phyloP scores from a whole-genome alignment of 2,329 filamentous ascomycete genomes.

The Aspergillus hiratsukae region DNA sequence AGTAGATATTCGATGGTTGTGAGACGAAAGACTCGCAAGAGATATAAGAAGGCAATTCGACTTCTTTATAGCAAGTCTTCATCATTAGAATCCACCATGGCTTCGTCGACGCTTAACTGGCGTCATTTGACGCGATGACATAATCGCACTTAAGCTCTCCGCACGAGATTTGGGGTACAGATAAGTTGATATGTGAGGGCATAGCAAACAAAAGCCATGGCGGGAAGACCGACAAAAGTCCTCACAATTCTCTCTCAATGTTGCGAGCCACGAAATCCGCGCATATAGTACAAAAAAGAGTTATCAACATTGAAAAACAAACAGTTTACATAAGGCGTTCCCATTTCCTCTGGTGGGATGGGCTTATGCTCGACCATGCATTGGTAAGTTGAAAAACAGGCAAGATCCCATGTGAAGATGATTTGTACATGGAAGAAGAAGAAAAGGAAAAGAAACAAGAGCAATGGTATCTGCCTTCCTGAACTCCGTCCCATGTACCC shows the following conservation, averaged over 20 bases:
- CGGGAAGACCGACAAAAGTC: not conserved
- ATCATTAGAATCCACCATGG: not conserved
- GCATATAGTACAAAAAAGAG: slow-evolving; percentile 19
- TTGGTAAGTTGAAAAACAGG: slow-evolving; percentile 9
- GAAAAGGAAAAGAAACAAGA: slow-evolving; percentile 9
- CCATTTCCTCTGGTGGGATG: slow-evolving; percentile 11
- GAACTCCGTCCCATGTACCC: slow-evolving; percentile 22
- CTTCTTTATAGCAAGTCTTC: not conserved
- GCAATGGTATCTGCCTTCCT: slow-evolving; percentile 28
- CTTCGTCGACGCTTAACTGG: not conserved
- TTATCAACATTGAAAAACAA: slow-evolving; percentile 10
- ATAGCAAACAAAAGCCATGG: not conserved
- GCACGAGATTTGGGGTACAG: not conserved
- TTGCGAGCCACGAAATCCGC: not conserved
- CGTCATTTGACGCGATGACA: slow-evolving; percentile 11
- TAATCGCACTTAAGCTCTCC: not conserved
- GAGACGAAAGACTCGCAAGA: too few species aligned
- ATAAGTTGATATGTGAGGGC: not conserved
- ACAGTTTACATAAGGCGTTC: slow-evolving; percentile 1
- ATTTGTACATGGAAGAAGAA: not conserved
- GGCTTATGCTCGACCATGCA: not conserved
- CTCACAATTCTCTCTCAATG: not conserved
- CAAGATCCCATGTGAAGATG: slow-evolving; percentile 11
- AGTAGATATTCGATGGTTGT: not conserved
- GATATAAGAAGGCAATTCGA: not conserved